Evolutionary conservation across 2,329 filamentous ascomycete genomes (phyloP), one percentile per base, ranked within the genome.

Genomic region (Talaromyces sp.): DNA sequence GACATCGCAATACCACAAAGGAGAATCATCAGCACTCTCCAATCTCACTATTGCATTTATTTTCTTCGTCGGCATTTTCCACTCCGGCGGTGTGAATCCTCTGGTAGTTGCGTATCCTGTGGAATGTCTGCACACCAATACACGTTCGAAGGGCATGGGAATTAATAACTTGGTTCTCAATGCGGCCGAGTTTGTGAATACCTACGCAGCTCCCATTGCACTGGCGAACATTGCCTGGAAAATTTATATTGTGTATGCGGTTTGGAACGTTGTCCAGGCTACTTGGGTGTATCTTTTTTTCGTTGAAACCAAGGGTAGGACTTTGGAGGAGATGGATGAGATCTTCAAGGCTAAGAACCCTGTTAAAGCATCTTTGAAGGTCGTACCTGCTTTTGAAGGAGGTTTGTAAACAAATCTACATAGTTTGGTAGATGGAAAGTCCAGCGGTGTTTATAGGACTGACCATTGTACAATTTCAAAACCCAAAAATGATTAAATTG

Each of bases 101-200:
- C 31, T 55, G 53, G 31, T 38, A 24, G 31, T 43, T 31, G 35
- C 35, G 31, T 55, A 55, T 24, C 53, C 53, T 10, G 53, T 35
- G 19, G 53, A 55, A 43, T 35, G 31, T 27, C 31, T 55, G n/a
- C 35, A 35, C 29, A 55, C 31, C 11, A 43, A 55, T 43, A 55
- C 35, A 27, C 29, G 53, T 12, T 35, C 53, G 2, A 55, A 55
- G 53, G 53, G 53, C 21, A 55, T 55, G 53, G 53, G 53, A 17
- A 31, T 55, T 24, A 38, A 38, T 19, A 35, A 55, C n/a, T 19
- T 55, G 7, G 35, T 43, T 7, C 31, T 43, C 35, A 43, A 43
- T 31, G 35, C 53, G 31, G 53, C 53, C 3, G 53, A 43, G 29
- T 55, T 55, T 55, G 53, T 55, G 19, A 55, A 55, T 43, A 55